Percentiles rank a stretch among this genome's conserved stretches.
phyloP scores from a whole-genome alignment of 768 basidiomycete genomes.

The Auricularia auricula-judae region DNA sequence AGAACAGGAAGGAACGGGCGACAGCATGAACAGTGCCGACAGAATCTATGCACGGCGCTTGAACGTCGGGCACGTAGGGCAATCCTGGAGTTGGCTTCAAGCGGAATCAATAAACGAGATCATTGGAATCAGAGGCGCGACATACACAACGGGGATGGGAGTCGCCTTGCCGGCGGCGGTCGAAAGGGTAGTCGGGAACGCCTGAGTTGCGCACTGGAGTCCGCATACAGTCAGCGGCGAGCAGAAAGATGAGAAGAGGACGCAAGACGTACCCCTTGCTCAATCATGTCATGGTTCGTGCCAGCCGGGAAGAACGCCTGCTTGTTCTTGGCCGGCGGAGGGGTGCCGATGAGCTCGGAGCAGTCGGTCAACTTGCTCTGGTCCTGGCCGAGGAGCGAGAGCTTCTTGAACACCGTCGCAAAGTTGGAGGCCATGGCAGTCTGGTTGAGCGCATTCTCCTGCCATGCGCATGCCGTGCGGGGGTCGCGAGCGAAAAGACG shows the following conservation, averaged over 20 bases:
- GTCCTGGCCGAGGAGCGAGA: too few species aligned
- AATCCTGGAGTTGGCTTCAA: not conserved
- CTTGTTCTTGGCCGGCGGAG: too few species aligned
- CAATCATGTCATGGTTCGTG: not conserved
- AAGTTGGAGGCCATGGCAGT: not conserved
- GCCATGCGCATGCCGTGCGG: conserved; percentile 38
- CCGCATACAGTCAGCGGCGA: not conserved
- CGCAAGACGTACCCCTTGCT: not conserved
- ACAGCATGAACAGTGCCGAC: too few species aligned
- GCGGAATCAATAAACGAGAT: not conserved
- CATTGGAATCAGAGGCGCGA: not conserved
- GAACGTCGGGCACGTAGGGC: not conserved
- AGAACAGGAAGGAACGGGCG: not conserved
- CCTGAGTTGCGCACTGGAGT: not conserved
- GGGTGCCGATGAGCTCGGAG: too few species aligned
- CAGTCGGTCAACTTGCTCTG: too few species aligned
- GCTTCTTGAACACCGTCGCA: not conserved
- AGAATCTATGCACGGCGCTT: not conserved
- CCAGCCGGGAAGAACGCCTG: not conserved
- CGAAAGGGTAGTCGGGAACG: not conserved
- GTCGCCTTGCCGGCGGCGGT: not conserved
- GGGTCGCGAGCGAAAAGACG: conserved; percentile 19
- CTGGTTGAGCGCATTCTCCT: conserved; percentile 9
- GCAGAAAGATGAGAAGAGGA: not conserved
- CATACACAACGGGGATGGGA: not conserved